Conservation (phyloP, 495 filamentous ascomycete genomes). For the Saxophila tyrrhenica region DNA sequence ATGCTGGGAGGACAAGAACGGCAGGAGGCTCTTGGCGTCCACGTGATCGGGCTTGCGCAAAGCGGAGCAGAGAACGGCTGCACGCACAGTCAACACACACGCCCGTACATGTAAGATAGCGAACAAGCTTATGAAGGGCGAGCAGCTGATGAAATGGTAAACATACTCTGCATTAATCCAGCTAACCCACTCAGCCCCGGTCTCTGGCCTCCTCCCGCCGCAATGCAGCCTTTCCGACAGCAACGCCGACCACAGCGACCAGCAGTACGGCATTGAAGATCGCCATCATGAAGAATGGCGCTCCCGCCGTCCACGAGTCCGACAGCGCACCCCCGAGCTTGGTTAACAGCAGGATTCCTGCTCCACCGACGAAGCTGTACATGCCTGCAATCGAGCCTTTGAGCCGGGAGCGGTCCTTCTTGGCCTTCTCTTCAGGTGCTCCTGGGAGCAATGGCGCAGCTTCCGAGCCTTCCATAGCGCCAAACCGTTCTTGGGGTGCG, state of each 20-base stretch:
- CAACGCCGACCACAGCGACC: slow-evolving; percentile 37
- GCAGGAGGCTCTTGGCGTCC: not conserved
- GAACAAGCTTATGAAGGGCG: no score
- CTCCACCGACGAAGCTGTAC: slow-evolving; percentile 84
- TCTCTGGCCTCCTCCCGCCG: not conserved
- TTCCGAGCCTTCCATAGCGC: slow-evolving; percentile 3
- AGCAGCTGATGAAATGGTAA: no score
- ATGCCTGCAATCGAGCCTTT: slow-evolving; percentile 92
- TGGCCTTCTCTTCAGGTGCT: not conserved
- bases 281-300: slow-evolving; percentile 89
- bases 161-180: not conserved
- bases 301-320: slow-evolving; percentile 53
- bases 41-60: not conserved
- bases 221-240: not conserved
- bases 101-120: not conserved
- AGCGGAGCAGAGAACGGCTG: no score
- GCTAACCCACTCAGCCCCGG: not conserved
- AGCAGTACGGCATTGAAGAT: slow-evolving; percentile 68
- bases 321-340: slow-evolving; percentile 85
- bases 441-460: slow-evolving; percentile 18
- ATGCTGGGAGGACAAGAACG: not conserved
- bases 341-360: slow-evolving; percentile 79
- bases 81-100: not conserved
- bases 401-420: slow-evolving; percentile 38
- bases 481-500: not conserved